Base-by-base conservation (phyloP, 2,329 filamentous ascomycete species). In the Fusarium sp. region DNA sequence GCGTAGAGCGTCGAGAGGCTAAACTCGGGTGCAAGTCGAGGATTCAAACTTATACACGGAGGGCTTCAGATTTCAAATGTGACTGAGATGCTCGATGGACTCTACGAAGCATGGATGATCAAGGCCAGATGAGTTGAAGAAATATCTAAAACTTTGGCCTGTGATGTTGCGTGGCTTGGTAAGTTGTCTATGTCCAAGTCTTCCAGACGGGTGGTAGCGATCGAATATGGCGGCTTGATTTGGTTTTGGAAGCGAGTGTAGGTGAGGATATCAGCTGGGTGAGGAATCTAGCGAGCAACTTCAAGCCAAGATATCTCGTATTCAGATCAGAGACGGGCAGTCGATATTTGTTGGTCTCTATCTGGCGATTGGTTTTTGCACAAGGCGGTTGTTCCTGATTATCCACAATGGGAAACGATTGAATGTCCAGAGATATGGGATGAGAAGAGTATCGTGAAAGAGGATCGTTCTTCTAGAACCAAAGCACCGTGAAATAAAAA, bases 401-500 rank as follows among this genome's bases (percentile, higher is more conserved):
- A 50, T 73, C 55, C 60, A 47, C 63, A 68, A 46, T 39, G 41
- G 59, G 59, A 63, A 73, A 55, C 60, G 58, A 68, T 68, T 53
- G 71, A 63, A 63, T 66, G 63, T 47, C 64, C 65, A 63, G 55
- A 53, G 62, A 58, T 57, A 75, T 75, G 76, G 80, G 81, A 82
- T 82, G 79, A 80, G 80, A 43, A 57, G 29, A 24, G 50, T 63
- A 52, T 53, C 46, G 50, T 63, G 42, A 52, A 72, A 53, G 58
- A 57, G 26, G 53, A 70, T 39, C 49, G 49, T 62, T 66, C 55
- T 65, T 68, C 31, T 47, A 69, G 48, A 71, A 71, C 57, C 71
- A 81, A 83, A 83, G 82, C 79, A 83, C 80, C 80, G 61, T 49
- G 77, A 79, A 80, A 83, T 89, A 90, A 89, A 83, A 89, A 91